Evolutionary conservation across 495 filamentous ascomycete species (phyloP), one percentile per base, ranked within the genome.

Genomic region (Xylaria castorea): DNA sequence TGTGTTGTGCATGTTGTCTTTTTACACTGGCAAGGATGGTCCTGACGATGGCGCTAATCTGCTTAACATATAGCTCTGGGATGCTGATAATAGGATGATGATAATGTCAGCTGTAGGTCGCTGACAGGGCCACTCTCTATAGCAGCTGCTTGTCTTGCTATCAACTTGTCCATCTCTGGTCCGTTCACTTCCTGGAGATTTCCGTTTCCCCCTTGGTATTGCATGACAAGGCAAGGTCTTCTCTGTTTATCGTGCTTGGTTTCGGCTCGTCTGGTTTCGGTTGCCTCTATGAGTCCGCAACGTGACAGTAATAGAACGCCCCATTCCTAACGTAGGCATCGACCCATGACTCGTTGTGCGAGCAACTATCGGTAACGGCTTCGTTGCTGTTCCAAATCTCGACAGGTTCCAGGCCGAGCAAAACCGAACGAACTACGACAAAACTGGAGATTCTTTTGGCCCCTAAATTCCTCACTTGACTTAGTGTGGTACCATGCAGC

Each of bases 1-100:
- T 42, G 30, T 65, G 60, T 42, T 61, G 50, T 65, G 69, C 61
- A 57, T 42, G 55, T 44, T 22, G 44, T 42, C 22, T 64, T 53
- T 40, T 22, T 2, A 40, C 53, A 32, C 3, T 25, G 11, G 8
- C 1, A 64, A 7, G 67, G 27, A 62, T 46, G 42, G 38, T 27
- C 42, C 5, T 60, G 42, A 50, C 48, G 30, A 30, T 3, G 42
- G 55, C 42, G 67, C 16, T 27, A 8, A 27, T 32, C 40, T 58
- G 38, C 51, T 46, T 42, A 60, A 67, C 32, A 18, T 22, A 27
- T 36, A 58, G 42, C 14, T 66, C 11, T 18, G 5, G 8, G 44
- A 46, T 40, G 48, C 25, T 67, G 30, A n/a, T 30, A n/a, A 64
- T 27, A 9, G 46, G 36, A 40, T n/a, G 38, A 51, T 51, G 48